Base-by-base conservation (phyloP, 208 protist species). In the Crithidia expoeki region DNA sequence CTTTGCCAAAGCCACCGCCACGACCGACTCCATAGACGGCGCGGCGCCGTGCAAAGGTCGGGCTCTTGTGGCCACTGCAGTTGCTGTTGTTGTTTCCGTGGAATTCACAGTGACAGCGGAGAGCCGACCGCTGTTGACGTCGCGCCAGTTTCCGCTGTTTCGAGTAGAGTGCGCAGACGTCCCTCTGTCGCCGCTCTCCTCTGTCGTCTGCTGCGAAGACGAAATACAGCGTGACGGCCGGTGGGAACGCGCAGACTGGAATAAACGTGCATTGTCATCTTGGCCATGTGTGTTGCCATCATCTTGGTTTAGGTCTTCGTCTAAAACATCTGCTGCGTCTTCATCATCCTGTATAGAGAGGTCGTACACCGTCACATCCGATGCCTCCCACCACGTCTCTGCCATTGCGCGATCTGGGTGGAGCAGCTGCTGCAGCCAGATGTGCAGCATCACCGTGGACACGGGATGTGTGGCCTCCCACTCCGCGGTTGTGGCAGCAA, bases 311-410 rank as follows among this genome's bases (percentile, higher is more conserved):
- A 28, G 1, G 1, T 21, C 32, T 14, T 23, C 14, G 14, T 52
- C 47, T 14, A 17, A 7, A 7, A 14, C 38, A 17, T 44, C 38
- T 7, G 10, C 7, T 14, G 7, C 38, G 38, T 14, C 38, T 25
- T 55, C 50, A 10, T 32, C 25, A 16, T 17, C 38, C 12, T 53
- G 21, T 28, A 32, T 42, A 3, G 59, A 0, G 11, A 21, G 6
- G 59, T 42, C 59, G 46, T 42, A 21, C 19, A 76, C 32, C 7
- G n/a, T 25, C 5, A 69, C 70, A 16, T 44, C 70, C 25, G 70
- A 33, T 10, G 30, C 38, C 4, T 16, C 6, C 70, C 70, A 69
- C 70, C 70, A 76, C 23, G 46, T 23, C 17, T 64, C 70, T 21
- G 36, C 28, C 21, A 23, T 25, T 2, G 10, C 44, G 1, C 32